phyloP scores from a whole-genome alignment of 139 green algal genomes.

The Coelastrella sp. region DNA sequence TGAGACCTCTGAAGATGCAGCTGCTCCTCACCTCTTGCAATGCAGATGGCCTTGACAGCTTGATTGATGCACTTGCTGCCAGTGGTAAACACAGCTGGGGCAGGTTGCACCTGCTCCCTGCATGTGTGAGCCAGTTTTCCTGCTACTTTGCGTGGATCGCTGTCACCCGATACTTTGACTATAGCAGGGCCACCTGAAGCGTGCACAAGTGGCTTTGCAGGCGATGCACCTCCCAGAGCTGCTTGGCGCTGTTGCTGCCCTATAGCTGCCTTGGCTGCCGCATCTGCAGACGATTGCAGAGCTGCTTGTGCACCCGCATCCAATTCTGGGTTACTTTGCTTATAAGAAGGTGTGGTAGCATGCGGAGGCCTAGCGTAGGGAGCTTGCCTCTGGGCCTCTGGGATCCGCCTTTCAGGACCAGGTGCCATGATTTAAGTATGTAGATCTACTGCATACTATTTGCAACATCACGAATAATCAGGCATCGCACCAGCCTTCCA shows the following conservation, averaged over 20 bases:
- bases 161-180: slow-evolving; percentile 50
- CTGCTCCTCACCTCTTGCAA: slow-evolving; percentile 33
- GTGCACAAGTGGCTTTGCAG: neutral
- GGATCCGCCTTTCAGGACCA: slow-evolving; percentile 15
- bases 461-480: too few relatives aligned
- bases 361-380: slow-evolving; percentile 8
- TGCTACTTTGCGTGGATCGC: slow-evolving; percentile 53
- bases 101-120: slow-evolving; percentile 56
- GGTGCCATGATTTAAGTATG: neutral
- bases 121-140: slow-evolving; percentile 64
- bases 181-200: slow-evolving; percentile 24
- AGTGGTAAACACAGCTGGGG: slow-evolving; percentile 70
- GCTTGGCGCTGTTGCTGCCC: slow-evolving; percentile 7
- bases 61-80: slow-evolving; percentile 69
- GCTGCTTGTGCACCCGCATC: slow-evolving; percentile 30
- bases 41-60: slow-evolving; percentile 68
- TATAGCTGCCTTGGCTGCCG: slow-evolving; percentile 10
- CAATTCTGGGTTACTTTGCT: neutral
- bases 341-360: neutral
- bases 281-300: slow-evolving; percentile 10
- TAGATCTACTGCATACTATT: too few relatives aligned
- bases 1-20: neutral
- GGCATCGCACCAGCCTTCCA: too few relatives aligned
- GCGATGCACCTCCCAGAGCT: neutral
- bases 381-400: neutral